Evolutionary conservation across 495 filamentous ascomycete species (phyloP), one percentile per base, ranked within the genome.

Genomic region (Trichocladium antarcticum): DNA sequence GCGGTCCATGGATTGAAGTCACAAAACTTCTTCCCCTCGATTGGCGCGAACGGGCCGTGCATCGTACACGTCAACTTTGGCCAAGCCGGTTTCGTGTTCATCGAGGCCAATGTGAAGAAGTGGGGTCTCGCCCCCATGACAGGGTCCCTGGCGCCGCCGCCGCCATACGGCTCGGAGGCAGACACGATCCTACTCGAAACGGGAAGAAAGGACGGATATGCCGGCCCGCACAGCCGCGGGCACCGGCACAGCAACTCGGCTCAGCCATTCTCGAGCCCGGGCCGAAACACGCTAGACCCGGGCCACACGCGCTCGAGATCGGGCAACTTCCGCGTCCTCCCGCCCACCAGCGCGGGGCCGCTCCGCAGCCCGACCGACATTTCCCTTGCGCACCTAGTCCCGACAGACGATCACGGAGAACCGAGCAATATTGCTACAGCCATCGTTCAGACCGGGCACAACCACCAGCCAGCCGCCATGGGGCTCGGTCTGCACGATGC

Each of bases 91-190:
- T 98, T 96, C 57, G 92, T 97, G 15, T 98, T 96, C 60, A 97
- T 98, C 60, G 92, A 98, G 68, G 92, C 88, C 37, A 98, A 98
- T 55, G 92, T 98, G 32, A 98, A 98, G 76, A 97, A 96, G 74
- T 97, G 92, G 92, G 92, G 92, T 6, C 69, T 98, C 44, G 92
- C 92, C 39, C 92, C 92, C 11, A 93, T 93, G 78, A 94, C 89
- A 1, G 92, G 92, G 35, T 93, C 85, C 60, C 74, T 97, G 34
- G 93, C 90, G 35, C 93, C 92, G 12, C 92, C 92, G 27, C 92
- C 92, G 37, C 93, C 92, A 5, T 98, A 98, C 58, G 92, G 92
- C 17, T 92, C 85, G 48, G 92, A 96, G 65, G 87, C 94, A 62
- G 92, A 92, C 45, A 94, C 87, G 58, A 95, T 98, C 46, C 69